These are phyloP conservation scores for Pseudofabraea citricarpa DNA, from an alignment of 2,329 filamentous ascomycete genomes.

Conservation along the genomic window DNA sequence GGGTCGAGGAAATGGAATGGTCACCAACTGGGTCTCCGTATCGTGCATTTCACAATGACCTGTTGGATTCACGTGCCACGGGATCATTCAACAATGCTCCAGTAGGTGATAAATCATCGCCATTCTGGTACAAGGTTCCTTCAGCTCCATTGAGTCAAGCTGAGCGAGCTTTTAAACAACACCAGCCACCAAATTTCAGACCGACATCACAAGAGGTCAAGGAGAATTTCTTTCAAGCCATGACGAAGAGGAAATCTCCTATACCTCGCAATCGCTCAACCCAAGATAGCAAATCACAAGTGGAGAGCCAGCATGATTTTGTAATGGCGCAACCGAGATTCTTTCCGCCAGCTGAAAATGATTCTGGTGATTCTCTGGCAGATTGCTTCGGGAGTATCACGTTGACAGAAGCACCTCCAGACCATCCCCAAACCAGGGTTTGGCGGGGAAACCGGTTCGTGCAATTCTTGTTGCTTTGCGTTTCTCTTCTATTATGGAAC, in stretches of 20 bases:
- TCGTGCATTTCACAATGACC: neutral
- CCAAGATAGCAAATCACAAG: neutral
- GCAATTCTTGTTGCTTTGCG: neutral
- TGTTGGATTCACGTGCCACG: neutral
- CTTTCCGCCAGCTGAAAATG: neutral
- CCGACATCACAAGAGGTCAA: neutral
- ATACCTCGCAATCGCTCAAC: neutral
- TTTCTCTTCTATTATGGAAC: neutral
- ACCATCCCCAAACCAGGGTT: neutral
- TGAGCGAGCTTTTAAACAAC: neutral
- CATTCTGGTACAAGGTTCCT: conserved; percentile 1
- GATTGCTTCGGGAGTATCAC: neutral
- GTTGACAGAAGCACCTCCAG: neutral
- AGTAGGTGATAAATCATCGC: neutral
- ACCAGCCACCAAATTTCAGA: neutral
- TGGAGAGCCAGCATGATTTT: neutral
- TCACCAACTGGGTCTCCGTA: neutral
- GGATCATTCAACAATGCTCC: neutral
- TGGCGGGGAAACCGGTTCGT: neutral
- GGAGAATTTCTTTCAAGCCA: conserved; percentile 1
- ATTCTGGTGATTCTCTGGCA: neutral
- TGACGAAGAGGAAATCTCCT: neutral
- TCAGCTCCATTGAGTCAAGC: neutral
- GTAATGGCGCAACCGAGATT: neutral
- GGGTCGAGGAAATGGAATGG: conserved; percentile 1